Evolutionary conservation across 2,329 filamentous ascomycete species (phyloP).

Genomic region (Stagonosporopsis chrysanthemi): DNA sequence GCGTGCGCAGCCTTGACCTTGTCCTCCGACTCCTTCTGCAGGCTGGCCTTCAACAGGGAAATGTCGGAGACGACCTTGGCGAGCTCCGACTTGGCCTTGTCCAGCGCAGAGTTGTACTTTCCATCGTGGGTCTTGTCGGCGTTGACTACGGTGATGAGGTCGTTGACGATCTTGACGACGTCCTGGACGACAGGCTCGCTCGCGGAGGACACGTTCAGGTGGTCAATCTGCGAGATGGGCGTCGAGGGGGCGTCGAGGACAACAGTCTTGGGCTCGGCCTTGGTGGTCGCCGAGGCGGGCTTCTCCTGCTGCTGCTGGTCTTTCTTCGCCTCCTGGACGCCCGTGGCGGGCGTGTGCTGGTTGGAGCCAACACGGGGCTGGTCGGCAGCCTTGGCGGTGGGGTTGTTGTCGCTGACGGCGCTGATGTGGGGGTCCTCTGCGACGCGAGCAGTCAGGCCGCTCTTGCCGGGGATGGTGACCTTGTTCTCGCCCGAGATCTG

Average conservation of each 20-base stretch:
- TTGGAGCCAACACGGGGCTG: constrained; percentile 40
- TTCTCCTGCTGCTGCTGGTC: constrained; percentile 38
- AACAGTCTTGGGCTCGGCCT: constrained; percentile 17
- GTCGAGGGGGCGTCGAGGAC: constrained; percentile 24
- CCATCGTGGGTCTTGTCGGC: constrained; percentile 75
- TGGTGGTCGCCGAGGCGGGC: constrained; percentile 31
- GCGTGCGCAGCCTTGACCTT: constrained; percentile 74
- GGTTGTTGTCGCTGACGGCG: constrained; percentile 60
- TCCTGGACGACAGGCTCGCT: constrained; percentile 90
- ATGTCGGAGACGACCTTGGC: constrained; percentile 81
- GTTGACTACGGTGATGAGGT: constrained; percentile 92
- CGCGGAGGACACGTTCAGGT: constrained; percentile 76
- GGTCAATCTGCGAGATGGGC: constrained; percentile 71
- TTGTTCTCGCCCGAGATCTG: constrained; percentile 67
- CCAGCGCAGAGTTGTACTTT: constrained; percentile 79
- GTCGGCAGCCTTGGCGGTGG: constrained; percentile 17
- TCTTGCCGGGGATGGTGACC: constrained; percentile 84
- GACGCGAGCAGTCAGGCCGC: constrained; percentile 82
- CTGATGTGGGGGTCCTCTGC: constrained; percentile 72
- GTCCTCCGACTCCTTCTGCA: constrained; percentile 74
- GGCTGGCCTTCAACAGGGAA: constrained; percentile 71
- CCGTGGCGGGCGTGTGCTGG: constrained; percentile 26
- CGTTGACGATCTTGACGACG: constrained; percentile 92
- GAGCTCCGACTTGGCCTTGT: constrained; percentile 86
- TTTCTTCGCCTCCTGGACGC: constrained; percentile 43